Evolutionary conservation across 2,329 filamentous ascomycete species (phyloP).

Genomic region (Rutstroemia sp.): DNA sequence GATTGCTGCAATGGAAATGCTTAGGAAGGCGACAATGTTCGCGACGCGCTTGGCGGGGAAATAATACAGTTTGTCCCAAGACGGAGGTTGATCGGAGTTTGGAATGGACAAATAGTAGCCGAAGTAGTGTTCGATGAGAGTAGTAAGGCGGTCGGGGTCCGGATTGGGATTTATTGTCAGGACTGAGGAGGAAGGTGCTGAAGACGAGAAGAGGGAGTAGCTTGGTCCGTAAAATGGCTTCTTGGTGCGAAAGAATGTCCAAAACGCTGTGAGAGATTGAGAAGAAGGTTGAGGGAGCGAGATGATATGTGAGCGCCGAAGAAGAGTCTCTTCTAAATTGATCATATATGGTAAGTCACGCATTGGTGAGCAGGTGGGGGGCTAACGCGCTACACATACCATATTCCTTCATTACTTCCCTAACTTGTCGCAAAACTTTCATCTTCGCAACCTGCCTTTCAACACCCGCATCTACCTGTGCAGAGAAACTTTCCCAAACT

Average conservation of each 20-base stretch:
- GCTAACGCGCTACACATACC: neutral
- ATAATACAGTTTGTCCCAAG: conserved; percentile 6
- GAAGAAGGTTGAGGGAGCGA: neutral
- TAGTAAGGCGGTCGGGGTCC: conserved; percentile 2
- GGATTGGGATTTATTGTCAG: neutral
- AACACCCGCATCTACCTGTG: neutral
- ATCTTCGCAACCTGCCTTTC: conserved; percentile 1
- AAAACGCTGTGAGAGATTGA: neutral
- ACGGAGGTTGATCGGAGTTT: neutral
- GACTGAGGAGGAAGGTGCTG: neutral
- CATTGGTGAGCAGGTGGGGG: no score
- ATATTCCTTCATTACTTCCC: conserved; percentile 6
- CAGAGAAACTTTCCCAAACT: neutral
- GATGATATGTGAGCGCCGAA: conserved; percentile 3
- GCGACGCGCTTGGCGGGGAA: neutral
- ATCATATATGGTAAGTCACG: neutral
- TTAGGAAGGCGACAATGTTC: conserved; percentile 2
- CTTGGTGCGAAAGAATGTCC: neutral
- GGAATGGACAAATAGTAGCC: neutral
- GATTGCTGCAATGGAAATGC: conserved; percentile 6
- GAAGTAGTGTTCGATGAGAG: conserved; percentile 2
- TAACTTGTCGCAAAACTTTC: neutral
- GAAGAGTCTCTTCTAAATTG: conserved; percentile 5
- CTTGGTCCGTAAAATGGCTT: neutral
- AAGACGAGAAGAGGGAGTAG: neutral